Conservation (phyloP, 768 basidiomycete species). For the Cubamyces sp. region DNA sequence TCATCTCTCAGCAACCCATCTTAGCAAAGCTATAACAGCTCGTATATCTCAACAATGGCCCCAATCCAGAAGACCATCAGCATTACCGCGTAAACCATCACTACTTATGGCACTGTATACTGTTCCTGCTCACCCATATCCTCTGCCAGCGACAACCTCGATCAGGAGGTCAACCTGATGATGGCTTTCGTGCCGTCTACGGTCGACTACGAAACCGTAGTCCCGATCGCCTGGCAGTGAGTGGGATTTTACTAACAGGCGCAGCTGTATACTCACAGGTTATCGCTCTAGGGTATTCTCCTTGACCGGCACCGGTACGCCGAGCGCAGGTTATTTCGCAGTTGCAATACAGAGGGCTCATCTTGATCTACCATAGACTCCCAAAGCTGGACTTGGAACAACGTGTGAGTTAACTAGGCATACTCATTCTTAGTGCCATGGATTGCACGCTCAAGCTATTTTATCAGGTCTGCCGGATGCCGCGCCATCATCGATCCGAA, state of each 20-base stretch:
- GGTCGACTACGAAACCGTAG: not conserved
- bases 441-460: not conserved
- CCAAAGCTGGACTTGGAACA: not conserved
- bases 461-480: not conserved
- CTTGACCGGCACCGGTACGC: not conserved
- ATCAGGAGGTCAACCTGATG: not conserved
- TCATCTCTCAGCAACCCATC: not conserved
- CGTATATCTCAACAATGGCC: not conserved
- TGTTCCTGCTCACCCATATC: not conserved
- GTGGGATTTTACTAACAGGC: not conserved
- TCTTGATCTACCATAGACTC: not conserved
- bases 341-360: not conserved
- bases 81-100: not conserved
- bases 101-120: not conserved
- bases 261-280: not conserved
- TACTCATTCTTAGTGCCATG: not conserved
- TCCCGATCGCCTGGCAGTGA: constrained; percentile 4
- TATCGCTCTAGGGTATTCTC: not conserved
- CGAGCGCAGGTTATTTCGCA: not conserved
- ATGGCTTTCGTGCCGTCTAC: not conserved
- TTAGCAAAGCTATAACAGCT: not conserved
- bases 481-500: not conserved
- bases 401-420: not conserved
- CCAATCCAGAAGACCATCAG: not conserved
- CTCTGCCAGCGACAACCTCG: not conserved